Conservation (phyloP, 768 basidiomycete genomes). For the Chalciporus piperatus region DNA sequence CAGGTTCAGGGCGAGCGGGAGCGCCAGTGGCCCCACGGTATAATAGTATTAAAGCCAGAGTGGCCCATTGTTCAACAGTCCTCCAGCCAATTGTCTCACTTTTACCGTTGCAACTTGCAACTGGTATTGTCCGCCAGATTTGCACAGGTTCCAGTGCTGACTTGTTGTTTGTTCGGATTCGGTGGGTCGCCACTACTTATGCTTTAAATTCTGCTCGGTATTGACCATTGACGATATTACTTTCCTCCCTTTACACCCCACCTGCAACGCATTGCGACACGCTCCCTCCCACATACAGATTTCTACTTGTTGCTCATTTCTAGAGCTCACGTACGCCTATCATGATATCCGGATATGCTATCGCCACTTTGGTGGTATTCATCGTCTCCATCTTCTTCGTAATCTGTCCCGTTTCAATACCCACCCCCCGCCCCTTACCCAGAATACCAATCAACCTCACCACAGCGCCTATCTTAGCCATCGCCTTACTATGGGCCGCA, state of each 20-base stretch:
- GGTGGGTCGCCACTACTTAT: neutral
- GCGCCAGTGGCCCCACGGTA: too few species aligned
- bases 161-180: neutral
- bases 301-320: neutral
- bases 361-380: constrained; percentile 52
- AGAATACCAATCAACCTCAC: constrained; percentile 46
- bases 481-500: constrained; percentile 52
- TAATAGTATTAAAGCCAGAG: too few species aligned
- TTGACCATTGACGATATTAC: neutral
- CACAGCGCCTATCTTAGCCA: constrained; percentile 52
- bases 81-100: neutral
- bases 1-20: too few species aligned
- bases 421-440: constrained; percentile 32
- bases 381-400: constrained; percentile 52
- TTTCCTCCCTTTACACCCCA: too few species aligned
- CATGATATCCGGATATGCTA: constrained; percentile 46
- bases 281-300: neutral
- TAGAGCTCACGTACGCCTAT: neutral
- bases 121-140: neutral
- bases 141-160: neutral
- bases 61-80: too few species aligned
- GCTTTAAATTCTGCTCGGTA: neutral
- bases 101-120: too few species aligned
- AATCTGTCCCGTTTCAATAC: constrained; percentile 45
- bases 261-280: neutral